Percentiles rank a stretch among this genome's conserved stretches.
phyloP scores from a whole-genome alignment of 768 basidiomycete species.

The Psilocybe sp. region DNA sequence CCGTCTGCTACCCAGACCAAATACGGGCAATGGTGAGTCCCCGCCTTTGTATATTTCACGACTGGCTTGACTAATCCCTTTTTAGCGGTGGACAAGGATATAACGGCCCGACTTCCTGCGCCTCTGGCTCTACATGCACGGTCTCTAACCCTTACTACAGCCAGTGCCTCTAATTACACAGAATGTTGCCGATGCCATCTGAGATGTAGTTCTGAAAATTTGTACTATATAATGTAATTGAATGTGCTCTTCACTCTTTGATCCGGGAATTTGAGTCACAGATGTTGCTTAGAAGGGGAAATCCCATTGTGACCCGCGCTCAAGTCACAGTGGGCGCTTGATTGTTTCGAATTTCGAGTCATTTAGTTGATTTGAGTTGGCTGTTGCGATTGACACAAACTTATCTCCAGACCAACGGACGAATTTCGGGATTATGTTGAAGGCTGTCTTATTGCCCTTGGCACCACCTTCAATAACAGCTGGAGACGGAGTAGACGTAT shows the following conservation, averaged over 20 bases:
- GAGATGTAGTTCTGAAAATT: neutral
- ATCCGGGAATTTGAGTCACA: no score
- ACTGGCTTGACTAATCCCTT: neutral
- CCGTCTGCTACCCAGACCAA: conserved; percentile 30
- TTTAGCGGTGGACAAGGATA: conserved; percentile 26
- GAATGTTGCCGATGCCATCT: neutral
- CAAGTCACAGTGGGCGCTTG: no score
- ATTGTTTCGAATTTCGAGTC: no score
- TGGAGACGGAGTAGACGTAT: no score
- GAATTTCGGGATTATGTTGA: no score
- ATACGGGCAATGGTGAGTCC: conserved; percentile 34
- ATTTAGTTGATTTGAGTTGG: no score
- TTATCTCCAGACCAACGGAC: no score
- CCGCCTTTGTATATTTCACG: neutral
- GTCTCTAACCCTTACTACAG: conserved; percentile 27
- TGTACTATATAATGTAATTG: neutral
- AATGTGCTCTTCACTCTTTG: neutral
- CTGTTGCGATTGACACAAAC: no score
- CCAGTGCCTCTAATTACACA: conserved; percentile 25
- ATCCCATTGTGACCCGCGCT: no score
- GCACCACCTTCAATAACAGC: no score
- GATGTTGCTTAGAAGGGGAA: no score
- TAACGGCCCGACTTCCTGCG: conserved; percentile 29
- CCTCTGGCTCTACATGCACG: conserved; percentile 23
- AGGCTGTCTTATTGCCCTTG: no score